phyloP scores from a whole-genome alignment of 78 protist genomes.

The Pigoraptor vietnamica region DNA sequence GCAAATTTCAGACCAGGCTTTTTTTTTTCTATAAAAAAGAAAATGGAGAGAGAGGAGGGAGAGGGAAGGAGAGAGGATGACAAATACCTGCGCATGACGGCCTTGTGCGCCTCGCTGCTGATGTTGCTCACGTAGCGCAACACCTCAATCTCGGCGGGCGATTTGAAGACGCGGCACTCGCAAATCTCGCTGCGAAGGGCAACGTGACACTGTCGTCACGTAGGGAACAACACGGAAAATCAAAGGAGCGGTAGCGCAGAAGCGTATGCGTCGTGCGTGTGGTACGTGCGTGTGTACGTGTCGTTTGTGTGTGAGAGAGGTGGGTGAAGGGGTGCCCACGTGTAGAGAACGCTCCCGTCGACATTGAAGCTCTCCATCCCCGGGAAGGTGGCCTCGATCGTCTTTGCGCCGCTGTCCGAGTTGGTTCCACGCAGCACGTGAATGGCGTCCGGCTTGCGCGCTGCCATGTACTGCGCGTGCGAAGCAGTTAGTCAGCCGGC shows the following conservation, averaged over 20 bases:
- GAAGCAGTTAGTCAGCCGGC: not conserved
- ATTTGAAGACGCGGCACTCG: conserved; percentile 59
- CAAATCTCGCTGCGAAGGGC: not conserved
- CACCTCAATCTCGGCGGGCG: conserved; percentile 53
- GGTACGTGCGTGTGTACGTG: no score
- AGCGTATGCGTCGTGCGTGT: no score
- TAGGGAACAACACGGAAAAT: not conserved
- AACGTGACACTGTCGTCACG: not conserved
- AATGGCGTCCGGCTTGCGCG: not conserved
- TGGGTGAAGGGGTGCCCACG: not conserved
- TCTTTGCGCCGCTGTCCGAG: not conserved
- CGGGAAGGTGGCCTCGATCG: not conserved
- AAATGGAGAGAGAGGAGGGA: no score
- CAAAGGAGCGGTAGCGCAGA: not conserved
- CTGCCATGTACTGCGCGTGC: not conserved
- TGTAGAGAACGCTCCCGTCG: not conserved
- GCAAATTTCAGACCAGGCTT: no score
- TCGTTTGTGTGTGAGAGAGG: no score
- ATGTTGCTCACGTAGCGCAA: conserved; percentile 41
- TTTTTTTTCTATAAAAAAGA: no score
- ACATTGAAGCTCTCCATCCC: not conserved
- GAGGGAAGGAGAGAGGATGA: no score
- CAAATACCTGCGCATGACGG: conserved; percentile 42
- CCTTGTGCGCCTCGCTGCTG: conserved; percentile 44
- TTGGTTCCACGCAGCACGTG: conserved; percentile 8